Conservation (phyloP, 805 yeast species). For the Candida suzukii region DNA sequence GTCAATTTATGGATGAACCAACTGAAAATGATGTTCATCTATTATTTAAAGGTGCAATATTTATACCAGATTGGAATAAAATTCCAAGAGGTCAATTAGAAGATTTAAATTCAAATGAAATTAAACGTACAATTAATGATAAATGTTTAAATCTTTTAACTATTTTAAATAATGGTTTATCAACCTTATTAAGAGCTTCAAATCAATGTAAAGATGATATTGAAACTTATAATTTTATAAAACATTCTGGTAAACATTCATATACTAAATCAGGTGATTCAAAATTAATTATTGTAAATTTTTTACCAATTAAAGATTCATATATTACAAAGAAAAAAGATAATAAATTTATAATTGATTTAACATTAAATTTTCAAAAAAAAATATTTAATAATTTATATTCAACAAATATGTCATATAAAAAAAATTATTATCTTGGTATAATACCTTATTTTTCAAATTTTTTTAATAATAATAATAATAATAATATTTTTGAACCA, state of each 20-base stretch:
- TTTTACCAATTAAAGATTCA: slow-evolving; percentile 11
- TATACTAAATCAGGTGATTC: slow-evolving; percentile 18
- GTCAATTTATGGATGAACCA: slow-evolving; percentile 39
- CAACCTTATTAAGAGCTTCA: slow-evolving; percentile 20
- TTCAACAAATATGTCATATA: slow-evolving; percentile 13
- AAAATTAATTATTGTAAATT: slow-evolving; percentile 24
- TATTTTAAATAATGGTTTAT: slow-evolving; percentile 22
- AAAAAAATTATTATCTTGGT: not conserved
- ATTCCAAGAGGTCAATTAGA: slow-evolving; percentile 24
- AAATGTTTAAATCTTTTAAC: slow-evolving; percentile 19
- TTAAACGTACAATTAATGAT: slow-evolving; percentile 17
- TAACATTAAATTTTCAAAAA: slow-evolving; percentile 13
- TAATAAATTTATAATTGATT: slow-evolving; percentile 14
- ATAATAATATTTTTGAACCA: not conserved
- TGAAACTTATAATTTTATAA: slow-evolving; percentile 14
- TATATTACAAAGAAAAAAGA: slow-evolving; percentile 10
- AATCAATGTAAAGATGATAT: slow-evolving; percentile 18
- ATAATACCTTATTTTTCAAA: not conserved
- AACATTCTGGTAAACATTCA: not conserved
- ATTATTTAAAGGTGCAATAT: slow-evolving; percentile 33
- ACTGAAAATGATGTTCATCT: slow-evolving; percentile 24
- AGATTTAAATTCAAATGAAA: slow-evolving; percentile 21
- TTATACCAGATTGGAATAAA: slow-evolving; percentile 52
- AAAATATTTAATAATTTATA: slow-evolving; percentile 13
- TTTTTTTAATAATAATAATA: not conserved